Conservation (phyloP, 2,329 filamentous ascomycete species). For the Colletotrichum nymphaeae region DNA sequence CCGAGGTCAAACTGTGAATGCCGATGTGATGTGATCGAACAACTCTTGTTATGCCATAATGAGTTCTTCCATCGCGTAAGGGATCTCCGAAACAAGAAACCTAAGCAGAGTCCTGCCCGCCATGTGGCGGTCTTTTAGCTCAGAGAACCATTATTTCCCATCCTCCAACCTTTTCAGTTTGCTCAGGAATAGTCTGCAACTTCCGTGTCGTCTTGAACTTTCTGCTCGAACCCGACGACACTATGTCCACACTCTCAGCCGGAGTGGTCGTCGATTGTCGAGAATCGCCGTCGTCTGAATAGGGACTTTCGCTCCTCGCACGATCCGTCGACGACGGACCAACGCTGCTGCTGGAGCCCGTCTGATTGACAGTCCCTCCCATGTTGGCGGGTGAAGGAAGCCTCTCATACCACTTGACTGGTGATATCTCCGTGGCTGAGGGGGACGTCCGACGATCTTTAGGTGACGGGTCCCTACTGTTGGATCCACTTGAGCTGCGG, state of each 20-base stretch:
- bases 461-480: neutral
- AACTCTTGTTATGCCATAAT: no score
- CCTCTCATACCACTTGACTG: neutral
- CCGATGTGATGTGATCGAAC: no score
- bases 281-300: neutral
- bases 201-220: neutral
- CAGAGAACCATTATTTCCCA: neutral
- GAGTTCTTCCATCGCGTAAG: no score
- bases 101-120: no score
- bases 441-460: neutral
- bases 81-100: no score
- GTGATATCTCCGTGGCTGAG: rapidly evolving
- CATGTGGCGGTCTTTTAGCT: rapidly evolving
- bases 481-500: neutral
- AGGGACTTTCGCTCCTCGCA: neutral
- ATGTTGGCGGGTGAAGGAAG: neutral
- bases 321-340: neutral
- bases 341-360: neutral
- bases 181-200: neutral
- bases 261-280: neutral
- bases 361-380: neutral
- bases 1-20: no score
- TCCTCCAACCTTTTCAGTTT: neutral
- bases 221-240: rapidly evolving
- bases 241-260: neutral